A percentile compares a stretch with the other conserved stretches of the same genome.
Conservation (phyloP, 1,284 basidiomycete genomes). For the Sutorius eximius region DNA sequence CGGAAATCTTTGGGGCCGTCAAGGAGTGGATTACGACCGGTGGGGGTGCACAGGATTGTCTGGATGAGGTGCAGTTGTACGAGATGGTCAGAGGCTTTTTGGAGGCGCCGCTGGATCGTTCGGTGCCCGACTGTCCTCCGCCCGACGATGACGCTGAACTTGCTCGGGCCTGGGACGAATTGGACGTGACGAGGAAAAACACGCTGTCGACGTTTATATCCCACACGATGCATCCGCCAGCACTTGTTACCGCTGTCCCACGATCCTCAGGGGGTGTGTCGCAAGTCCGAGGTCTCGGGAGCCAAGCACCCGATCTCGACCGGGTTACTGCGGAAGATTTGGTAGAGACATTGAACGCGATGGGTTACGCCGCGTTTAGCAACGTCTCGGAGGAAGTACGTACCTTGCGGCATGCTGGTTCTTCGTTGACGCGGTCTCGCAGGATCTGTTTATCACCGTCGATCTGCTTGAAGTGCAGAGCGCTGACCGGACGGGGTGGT, state of each 20-base stretch:
- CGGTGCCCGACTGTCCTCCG: slow-evolving; percentile 41
- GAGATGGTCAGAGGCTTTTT: slow-evolving; percentile 59
- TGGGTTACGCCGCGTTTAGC: slow-evolving; percentile 69
- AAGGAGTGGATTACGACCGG: slow-evolving; percentile 70
- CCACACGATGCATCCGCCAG: slow-evolving; percentile 62
- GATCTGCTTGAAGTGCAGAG: slow-evolving; percentile 79
- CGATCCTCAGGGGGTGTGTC: slow-evolving; percentile 27
- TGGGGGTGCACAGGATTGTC: slow-evolving; percentile 70
- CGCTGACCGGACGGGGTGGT: slow-evolving; percentile 76
- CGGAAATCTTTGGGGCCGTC: slow-evolving; percentile 62
- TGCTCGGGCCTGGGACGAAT: slow-evolving; percentile 44
- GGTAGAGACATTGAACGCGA: slow-evolving; percentile 71
- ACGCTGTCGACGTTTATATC: slow-evolving; percentile 51
- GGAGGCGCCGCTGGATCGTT: slow-evolving; percentile 46
- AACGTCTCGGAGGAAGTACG: slow-evolving; percentile 74
- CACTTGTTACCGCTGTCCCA: slow-evolving; percentile 30
- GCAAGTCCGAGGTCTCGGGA: slow-evolving; percentile 45
- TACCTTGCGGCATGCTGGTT: neutral
- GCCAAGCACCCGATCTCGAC: slow-evolving; percentile 67
- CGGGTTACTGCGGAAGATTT: slow-evolving; percentile 64
- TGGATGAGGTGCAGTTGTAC: slow-evolving; percentile 68
- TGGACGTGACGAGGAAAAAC: slow-evolving; percentile 45
- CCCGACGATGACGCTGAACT: slow-evolving; percentile 43
- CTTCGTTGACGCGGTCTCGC: slow-evolving; percentile 10
- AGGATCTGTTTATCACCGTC: slow-evolving; percentile 73